phyloP scores from a whole-genome alignment of 2,329 filamentous ascomycete genomes.

The Aspergillus spinulosporus region DNA sequence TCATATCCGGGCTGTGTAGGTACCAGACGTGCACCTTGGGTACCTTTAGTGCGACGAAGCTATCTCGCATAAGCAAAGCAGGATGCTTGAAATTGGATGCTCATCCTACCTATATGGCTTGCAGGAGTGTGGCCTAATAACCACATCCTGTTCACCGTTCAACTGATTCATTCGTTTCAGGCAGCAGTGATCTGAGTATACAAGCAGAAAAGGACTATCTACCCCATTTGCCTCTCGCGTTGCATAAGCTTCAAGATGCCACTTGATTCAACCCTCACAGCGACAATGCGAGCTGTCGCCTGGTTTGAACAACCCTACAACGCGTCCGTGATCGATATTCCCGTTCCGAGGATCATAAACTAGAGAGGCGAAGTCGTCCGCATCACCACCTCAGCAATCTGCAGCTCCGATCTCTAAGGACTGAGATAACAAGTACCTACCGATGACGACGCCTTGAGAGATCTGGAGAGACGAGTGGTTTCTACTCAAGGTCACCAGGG shows the following conservation, averaged over 20 bases:
- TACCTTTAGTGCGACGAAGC: constrained; percentile 42
- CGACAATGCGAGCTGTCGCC: constrained; percentile 33
- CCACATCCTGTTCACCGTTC: too few relatives aligned
- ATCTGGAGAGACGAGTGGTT: too few relatives aligned
- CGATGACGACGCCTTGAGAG: too few relatives aligned
- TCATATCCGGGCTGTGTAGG: constrained; percentile 53
- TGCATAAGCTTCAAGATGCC: too few relatives aligned
- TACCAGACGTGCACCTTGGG: constrained; percentile 52
- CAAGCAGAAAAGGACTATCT: too few relatives aligned
- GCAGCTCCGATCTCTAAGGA: constrained; percentile 33
- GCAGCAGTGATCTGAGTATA: too few relatives aligned
- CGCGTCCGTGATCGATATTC: constrained; percentile 27
- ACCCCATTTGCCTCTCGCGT: neutral
- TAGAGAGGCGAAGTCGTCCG: constrained; percentile 39
- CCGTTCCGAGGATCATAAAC: constrained; percentile 23
- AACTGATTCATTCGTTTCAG: too few relatives aligned
- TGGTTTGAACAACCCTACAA: constrained; percentile 30
- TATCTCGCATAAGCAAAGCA: constrained; percentile 13
- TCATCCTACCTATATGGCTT: too few relatives aligned
- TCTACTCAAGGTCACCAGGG: too few relatives aligned
- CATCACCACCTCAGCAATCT: constrained; percentile 38
- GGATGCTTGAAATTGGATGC: too few relatives aligned
- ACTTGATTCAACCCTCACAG: neutral
- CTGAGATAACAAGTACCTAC: too few relatives aligned
- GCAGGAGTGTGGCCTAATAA: too few relatives aligned